phyloP scores from a whole-genome alignment of 73 alveolate species.

The Breviolum minutum region DNA sequence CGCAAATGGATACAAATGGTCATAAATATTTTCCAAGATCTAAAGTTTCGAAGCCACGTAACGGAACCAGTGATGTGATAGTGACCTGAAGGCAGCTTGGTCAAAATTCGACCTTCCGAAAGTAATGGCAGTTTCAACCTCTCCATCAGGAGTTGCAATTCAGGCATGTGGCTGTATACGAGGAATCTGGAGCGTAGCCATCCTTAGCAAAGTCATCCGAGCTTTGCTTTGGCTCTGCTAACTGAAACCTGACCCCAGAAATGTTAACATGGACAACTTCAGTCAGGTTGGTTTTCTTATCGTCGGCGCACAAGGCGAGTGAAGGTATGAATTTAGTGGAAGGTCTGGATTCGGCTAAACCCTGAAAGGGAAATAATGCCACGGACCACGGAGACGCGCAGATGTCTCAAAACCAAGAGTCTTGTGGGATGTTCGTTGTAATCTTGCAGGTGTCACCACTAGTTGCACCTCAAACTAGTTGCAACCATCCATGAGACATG shows the following conservation, averaged over 20 bases:
- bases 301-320: too few species aligned
- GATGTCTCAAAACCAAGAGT: background rate
- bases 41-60: background rate
- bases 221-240: background rate
- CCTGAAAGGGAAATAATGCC: too few species aligned
- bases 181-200: slow-evolving; percentile 30
- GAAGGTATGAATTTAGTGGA: too few species aligned
- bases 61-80: slow-evolving; percentile 15
- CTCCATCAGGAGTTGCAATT: background rate
- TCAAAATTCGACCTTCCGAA: too few species aligned
- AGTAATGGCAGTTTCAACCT: background rate
- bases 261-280: too few species aligned
- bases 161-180: slow-evolving; percentile 32
- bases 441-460: slow-evolving; percentile 42
- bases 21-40: background rate
- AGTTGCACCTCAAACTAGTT: slow-evolving; percentile 5
- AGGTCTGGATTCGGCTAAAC: too few species aligned
- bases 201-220: background rate
- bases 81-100: background rate
- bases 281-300: too few species aligned
- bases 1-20: background rate
- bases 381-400: too few species aligned
- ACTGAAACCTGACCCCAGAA: background rate
- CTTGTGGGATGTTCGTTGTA: slow-evolving; percentile 12
- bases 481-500: background rate